Percentiles rank a stretch among this genome's conserved stretches.
phyloP scores from a whole-genome alignment of 441 rosid genomes.

The Croton setiger region DNA sequence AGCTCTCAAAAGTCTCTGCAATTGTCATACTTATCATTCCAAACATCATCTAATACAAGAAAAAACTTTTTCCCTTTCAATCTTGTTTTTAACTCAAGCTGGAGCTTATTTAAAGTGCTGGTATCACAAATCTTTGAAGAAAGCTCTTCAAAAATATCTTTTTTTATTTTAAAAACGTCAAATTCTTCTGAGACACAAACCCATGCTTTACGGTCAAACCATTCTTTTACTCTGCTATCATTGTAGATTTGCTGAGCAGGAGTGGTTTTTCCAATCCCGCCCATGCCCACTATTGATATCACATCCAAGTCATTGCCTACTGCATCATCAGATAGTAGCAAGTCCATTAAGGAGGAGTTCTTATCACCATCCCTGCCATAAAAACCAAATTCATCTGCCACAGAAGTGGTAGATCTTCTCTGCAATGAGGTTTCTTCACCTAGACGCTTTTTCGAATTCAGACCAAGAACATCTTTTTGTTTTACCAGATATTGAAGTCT shows the following conservation, averaged over 20 bases:
- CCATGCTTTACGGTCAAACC: slow-evolving; percentile 29
- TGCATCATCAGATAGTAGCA: slow-evolving; percentile 11
- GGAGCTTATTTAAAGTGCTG: slow-evolving; percentile 26
- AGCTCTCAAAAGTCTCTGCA: slow-evolving; percentile 22
- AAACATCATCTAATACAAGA: slow-evolving; percentile 40
- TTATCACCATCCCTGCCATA: slow-evolving; percentile 17
- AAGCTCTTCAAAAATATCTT: slow-evolving; percentile 18
- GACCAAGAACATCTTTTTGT: slow-evolving; percentile 15
- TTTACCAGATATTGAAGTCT: slow-evolving; percentile 17
- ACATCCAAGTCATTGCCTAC: slow-evolving; percentile 14
- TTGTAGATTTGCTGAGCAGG: slow-evolving; percentile 28
- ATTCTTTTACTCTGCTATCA: slow-evolving; percentile 17
- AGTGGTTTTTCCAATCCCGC: slow-evolving; percentile 34
- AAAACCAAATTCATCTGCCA: slow-evolving; percentile 16
- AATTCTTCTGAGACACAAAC: slow-evolving; percentile 26
- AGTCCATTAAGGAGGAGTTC: slow-evolving; percentile 4
- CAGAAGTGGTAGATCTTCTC: slow-evolving; percentile 11
- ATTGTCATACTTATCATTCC: slow-evolving; percentile 25
- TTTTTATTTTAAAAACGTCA: slow-evolving; percentile 11
- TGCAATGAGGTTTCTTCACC: slow-evolving; percentile 2
- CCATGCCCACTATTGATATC: slow-evolving; percentile 31
- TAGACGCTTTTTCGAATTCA: slow-evolving; percentile 4
- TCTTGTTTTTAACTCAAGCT: slow-evolving; percentile 17
- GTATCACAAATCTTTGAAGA: slow-evolving; percentile 18
- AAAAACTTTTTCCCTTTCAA: slow-evolving; percentile 23